These are phyloP conservation scores for Teunomyces pallodes DNA, from an alignment of 805 yeast genomes.

Conservation along the genomic window DNA sequence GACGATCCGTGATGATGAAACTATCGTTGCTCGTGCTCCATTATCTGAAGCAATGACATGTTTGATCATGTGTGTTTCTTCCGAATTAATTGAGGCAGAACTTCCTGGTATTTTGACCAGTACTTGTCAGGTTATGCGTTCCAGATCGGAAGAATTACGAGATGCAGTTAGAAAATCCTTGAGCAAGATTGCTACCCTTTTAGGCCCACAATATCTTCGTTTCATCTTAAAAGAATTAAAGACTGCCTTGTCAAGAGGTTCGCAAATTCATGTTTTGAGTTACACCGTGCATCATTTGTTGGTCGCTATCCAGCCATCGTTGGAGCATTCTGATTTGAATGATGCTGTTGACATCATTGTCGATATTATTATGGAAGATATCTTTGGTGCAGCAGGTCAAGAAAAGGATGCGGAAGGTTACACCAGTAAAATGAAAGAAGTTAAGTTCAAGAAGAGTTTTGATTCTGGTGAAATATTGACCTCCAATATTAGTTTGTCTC, in stretches of 20 bases:
- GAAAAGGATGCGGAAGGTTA: conserved; percentile 96
- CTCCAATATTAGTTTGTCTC: conserved; percentile 54
- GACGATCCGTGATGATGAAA: conserved; percentile 70
- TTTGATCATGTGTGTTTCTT: conserved; percentile 59
- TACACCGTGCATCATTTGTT: conserved; percentile 78
- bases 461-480: conserved; percentile 84
- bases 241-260: conserved; percentile 79
- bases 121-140: conserved; percentile 84
- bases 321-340: conserved; percentile 74
- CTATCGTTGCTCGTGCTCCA: conserved; percentile 71
- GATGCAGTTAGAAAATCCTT: conserved; percentile 79
- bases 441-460: conserved; percentile 81
- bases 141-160: conserved; percentile 82
- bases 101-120: conserved; percentile 82
- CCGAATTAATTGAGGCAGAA: conserved; percentile 51
- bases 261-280: conserved; percentile 90
- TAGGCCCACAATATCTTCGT: conserved; percentile 72
- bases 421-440: conserved; percentile 81
- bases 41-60: conserved; percentile 77
- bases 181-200: conserved; percentile 55
- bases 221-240: conserved; percentile 78
- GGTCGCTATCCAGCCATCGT: conserved; percentile 44
- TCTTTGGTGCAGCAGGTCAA: conserved; percentile 86
- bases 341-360: conserved; percentile 58
- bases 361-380: conserved; percentile 83